These are phyloP conservation scores for Solanum sejunctum DNA, from an alignment of 257 asterid species.

Conservation along the genomic window DNA sequence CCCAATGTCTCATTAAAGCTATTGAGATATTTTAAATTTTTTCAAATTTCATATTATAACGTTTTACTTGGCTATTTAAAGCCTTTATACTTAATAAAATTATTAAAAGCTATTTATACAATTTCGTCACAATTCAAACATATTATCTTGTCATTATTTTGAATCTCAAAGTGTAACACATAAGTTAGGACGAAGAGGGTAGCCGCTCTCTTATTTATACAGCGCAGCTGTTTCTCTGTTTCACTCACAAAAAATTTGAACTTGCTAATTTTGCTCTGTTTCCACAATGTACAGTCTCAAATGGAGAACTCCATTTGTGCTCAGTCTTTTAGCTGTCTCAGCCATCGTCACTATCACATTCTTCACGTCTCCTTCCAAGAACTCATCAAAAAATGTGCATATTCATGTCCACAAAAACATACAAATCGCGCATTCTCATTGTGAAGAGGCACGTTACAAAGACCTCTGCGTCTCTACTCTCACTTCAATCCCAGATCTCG, in stretches of 20 bases:
- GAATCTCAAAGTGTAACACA: background rate
- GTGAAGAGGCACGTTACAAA: conserved; percentile 60
- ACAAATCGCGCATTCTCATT: conserved; percentile 40
- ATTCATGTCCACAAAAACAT: conserved; percentile 37
- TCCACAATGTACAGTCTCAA: conserved; percentile 8
- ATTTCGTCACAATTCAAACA: no score
- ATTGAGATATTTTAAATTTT: no score
- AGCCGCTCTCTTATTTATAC: background rate
- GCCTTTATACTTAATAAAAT: no score
- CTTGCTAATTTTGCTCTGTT: background rate
- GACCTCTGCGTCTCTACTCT: conserved; percentile 71
- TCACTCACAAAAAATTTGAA: background rate
- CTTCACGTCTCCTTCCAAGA: conserved; percentile 5
- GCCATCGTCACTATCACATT: conserved; percentile 17
- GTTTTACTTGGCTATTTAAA: no score
- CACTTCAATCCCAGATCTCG: conserved; percentile 47
- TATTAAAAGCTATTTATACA: no score
- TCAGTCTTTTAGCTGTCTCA: conserved; percentile 16
- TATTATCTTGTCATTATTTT: background rate
- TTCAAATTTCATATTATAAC: no score
- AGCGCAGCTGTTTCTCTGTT: background rate
- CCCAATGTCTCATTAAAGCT: no score
- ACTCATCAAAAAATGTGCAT: background rate
- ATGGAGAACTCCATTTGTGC: conserved; percentile 15
- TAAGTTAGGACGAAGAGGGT: background rate